Evolutionary conservation across 176 grass and related monocot species (phyloP), one percentile per base, ranked within the genome.

Genomic region (Areca catechu): DNA sequence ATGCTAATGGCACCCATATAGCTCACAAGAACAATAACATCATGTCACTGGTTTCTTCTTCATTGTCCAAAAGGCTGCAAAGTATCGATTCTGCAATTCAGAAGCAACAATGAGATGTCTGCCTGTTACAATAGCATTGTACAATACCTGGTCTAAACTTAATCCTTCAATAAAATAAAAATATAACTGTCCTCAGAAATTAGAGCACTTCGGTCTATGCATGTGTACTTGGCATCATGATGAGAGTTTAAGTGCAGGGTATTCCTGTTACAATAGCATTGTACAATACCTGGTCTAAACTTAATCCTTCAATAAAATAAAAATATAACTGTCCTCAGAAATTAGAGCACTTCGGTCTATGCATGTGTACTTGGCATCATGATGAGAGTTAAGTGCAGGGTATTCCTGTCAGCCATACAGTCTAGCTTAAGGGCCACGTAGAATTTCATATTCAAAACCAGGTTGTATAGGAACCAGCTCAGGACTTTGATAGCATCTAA

Each of bases 41-140:
- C 48, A 43, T 15, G 21, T 48, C 59, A n/a, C 24, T 1, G 43
- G 16, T 57, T 75, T 78, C 68, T 85, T 96, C 77, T 63, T 90
- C 83, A 90, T 88, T 15, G 86, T 90, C 91, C 86, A 96, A 78
- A 90, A 96, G 37, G 80, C 74, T 15, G 86, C 72, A 20, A 15
- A 60, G 51, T 97, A 97, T 29, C 62, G 77, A 60, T 87, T 96
- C 92, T 96, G 86, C 77, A 75, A 74, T 60, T 51, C 67, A 20
- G 73, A 2, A 20, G 75, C 19, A 5, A 57, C 60, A 49, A 61
- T 50, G 54, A 83, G 63, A 78, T 24, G n/a, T 30, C n/a, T 49
- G 17, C 20, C 29, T 5, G 60, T 49, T 43, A 43, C 34, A 43
- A 43, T 14, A 43, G 10, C 34, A 14, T 12, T 14, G 34, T 12